A percentile compares a stretch with the other conserved stretches of the same genome.
Evolutionary conservation across 768 basidiomycete species (phyloP).

Genomic region (Kwoniella heveanensis): DNA sequence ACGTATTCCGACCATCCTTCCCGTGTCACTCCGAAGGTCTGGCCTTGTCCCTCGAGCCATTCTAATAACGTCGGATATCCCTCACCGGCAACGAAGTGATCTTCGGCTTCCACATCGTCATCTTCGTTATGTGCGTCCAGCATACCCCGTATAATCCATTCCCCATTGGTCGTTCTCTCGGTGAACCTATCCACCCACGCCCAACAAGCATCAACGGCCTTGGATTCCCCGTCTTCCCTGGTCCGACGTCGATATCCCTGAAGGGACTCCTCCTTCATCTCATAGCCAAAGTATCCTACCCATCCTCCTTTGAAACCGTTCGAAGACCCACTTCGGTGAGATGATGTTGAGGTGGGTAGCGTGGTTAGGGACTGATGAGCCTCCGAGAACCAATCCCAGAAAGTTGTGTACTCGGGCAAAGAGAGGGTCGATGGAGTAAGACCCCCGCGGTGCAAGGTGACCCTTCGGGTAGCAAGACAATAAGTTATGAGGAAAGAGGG

Average conservation of each 20-base stretch:
- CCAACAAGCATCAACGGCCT: slow-evolving; percentile 51
- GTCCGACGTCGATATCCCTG: slow-evolving; percentile 39
- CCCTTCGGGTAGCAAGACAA: slow-evolving; percentile 32
- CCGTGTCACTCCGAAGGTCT: slow-evolving; percentile 20
- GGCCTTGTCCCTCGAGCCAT: slow-evolving; percentile 35
- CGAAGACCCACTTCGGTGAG: neutral
- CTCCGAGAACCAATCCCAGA: slow-evolving; percentile 51
- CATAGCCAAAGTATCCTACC: slow-evolving; percentile 57
- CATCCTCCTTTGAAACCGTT: slow-evolving; percentile 51
- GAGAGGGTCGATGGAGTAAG: neutral
- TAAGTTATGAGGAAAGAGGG: slow-evolving; percentile 52
- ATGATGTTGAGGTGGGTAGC: slow-evolving; percentile 1
- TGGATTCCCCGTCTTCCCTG: neutral
- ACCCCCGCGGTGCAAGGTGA: slow-evolving; percentile 37
- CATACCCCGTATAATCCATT: slow-evolving; percentile 48
- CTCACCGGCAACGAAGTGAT: neutral
- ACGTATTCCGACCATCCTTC: slow-evolving; percentile 23
- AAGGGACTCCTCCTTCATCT: slow-evolving; percentile 56
- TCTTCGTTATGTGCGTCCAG: slow-evolving; percentile 9
- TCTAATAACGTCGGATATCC: slow-evolving; percentile 25
- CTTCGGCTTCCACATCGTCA: neutral
- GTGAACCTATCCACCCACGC: slow-evolving; percentile 46
- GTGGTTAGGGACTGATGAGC: neutral
- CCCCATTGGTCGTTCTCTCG: slow-evolving; percentile 39
- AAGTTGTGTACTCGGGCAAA: slow-evolving; percentile 33